Evolutionary conservation across 139 green algal species (phyloP).

Genomic region (Cymbomonas tetramitiformis): DNA sequence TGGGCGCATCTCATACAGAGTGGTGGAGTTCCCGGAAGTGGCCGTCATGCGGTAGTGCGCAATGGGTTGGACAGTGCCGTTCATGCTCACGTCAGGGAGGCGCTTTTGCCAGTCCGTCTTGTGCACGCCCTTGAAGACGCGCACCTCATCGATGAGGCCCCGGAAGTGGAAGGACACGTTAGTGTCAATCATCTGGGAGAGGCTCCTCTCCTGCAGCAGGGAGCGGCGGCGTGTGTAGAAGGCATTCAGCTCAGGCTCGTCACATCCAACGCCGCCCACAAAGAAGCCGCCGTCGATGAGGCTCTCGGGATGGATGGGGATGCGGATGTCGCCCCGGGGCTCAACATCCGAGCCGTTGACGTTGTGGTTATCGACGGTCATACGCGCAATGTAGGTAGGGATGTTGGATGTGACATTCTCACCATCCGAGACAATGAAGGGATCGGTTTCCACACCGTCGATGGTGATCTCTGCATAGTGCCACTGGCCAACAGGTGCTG

Average conservation of each 20-base stretch:
- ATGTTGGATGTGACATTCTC: not conserved
- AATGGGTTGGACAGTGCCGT: not conserved
- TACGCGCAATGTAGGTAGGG: not conserved
- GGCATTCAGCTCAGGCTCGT: no score
- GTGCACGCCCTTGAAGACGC: conserved; percentile 2
- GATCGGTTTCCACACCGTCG: conserved; percentile 2
- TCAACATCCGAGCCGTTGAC: no score
- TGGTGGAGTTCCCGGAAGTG: not conserved
- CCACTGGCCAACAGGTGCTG: conserved; percentile 12
- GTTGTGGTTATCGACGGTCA: no score
- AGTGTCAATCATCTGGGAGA: no score
- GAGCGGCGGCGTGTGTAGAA: no score
- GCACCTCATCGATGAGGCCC: conserved; percentile 23
- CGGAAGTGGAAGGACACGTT: no score
- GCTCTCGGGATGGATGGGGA: no score
- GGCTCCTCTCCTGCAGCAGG: no score
- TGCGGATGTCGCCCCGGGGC: no score
- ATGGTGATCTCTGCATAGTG: conserved; percentile 22
- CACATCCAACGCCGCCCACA: no score
- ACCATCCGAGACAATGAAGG: conserved; percentile 6
- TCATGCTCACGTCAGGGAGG: not conserved
- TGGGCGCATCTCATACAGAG: no score
- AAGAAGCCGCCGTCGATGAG: no score
- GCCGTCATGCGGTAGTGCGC: conserved; percentile 19
- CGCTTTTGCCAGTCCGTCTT: not conserved